Evolutionary conservation across 2,329 filamentous ascomycete species (phyloP).

Genomic region (Teratosphaeria nubilosa): DNA sequence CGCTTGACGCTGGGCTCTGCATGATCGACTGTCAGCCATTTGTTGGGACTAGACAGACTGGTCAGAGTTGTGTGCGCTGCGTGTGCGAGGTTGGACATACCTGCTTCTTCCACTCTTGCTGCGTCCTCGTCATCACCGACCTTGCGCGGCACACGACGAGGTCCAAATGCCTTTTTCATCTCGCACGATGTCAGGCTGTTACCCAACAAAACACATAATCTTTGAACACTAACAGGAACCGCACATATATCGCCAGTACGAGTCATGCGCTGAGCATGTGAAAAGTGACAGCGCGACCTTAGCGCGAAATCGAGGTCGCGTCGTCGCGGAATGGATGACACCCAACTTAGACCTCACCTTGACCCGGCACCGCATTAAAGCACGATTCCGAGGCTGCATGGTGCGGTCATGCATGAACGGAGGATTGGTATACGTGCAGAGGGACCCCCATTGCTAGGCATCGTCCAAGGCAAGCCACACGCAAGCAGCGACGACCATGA

Average conservation of each 20-base stretch:
- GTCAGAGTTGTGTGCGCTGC: constrained; percentile 11
- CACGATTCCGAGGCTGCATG: background rate
- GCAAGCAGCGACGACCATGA: constrained; percentile 29
- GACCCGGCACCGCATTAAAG: background rate
- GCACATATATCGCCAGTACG: background rate
- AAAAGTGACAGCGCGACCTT: background rate
- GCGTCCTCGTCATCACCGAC: constrained; percentile 60
- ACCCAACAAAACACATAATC: no score
- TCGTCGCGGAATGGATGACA: background rate
- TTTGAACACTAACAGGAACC: background rate
- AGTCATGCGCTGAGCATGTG: background rate
- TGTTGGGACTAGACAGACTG: constrained; percentile 7
- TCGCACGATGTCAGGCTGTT: background rate
- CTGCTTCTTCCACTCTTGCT: constrained; percentile 4
- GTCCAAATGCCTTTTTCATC: constrained; percentile 49
- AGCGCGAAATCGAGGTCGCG: background rate
- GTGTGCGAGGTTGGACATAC: constrained; percentile 9
- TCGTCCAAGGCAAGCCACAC: constrained; percentile 25
- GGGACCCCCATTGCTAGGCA: constrained; percentile 17
- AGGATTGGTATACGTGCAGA: background rate
- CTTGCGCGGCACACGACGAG: constrained; percentile 61
- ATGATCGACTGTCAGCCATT: constrained; percentile 29
- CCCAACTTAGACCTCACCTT: background rate
- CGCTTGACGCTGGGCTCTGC: constrained; percentile 44
- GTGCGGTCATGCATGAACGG: background rate